Evolutionary conservation across 306 rosid species (phyloP), one percentile per base, ranked within the genome.

Genomic region (Vigna mungo): DNA sequence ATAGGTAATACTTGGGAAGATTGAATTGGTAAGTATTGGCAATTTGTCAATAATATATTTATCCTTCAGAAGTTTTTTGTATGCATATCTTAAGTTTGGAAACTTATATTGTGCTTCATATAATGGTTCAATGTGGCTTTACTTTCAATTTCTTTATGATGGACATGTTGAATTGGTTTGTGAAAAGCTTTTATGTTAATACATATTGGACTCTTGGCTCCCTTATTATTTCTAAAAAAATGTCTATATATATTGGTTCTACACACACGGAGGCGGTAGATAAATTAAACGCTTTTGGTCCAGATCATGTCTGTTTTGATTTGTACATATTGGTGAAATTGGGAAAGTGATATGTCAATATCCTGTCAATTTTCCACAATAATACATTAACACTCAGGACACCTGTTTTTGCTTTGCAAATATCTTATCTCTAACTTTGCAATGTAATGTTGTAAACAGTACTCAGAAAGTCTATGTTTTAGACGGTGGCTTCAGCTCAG

Each of bases 1-100:
- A 85, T 76, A 85, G 85, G 86, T 79, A 74, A 72, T 68, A 67
- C 73, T 41, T 58, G 56, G 53, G 84, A 83, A 37, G 78, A 56
- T 74, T 72, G 65, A 62, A 62, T 60, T 69, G 75, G 85, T 84
- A 78, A 75, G 84, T 66, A 41, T 30, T 37, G 32, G 49, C 70
- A 51, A 9, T 70, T 49, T 74, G 84, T 75, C 20, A 14, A 18
- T 27, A 62, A 16, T 44, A 16, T 44, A n/a, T 43, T 81, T 18
- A 54, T 80, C 55, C 74, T 53, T 53, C 53, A 54, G 36, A 87
- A 61, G 75, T 54, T 54, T 34, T 30, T 55, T 79, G 49, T 75
- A 7, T 58, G 47, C 17, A 14, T 17, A 41, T 25, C 34, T 77
- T 62, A 69, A 68, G 54, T 34, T 39, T 59, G 52, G 49, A 41